Evolutionary conservation across 805 yeast species (phyloP), one percentile per base, ranked within the genome.

Genomic region (Kluyveromyces dobzhanskii): DNA sequence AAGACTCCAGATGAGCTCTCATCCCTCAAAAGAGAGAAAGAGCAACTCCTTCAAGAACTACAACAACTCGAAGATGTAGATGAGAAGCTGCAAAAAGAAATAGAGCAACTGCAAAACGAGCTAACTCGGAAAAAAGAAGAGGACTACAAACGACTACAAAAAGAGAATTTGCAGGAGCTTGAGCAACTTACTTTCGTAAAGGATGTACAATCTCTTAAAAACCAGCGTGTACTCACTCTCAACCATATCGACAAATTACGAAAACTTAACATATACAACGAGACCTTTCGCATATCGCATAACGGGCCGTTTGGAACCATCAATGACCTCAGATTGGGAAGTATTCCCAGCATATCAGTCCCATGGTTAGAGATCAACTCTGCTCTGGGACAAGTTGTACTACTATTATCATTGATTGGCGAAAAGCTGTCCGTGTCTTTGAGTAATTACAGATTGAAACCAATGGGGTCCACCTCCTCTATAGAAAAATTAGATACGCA

Each of bases 331-430:
- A 62, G 95, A 41, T 57, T 90, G n/a, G 97, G 97, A 0, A 67
- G 77, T 11, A 57, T 76, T 35, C 75, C 73, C 30, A 72, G 69
- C 6, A 59, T 65, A 38, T 73, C 70, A 43, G 84, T 88, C 0
- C 81, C 94, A 2, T 86, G 95, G 94, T 76, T 85, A 39, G 97
- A 88, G 50, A 80, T 86, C 31, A 88, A 87, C 54, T 92, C 94
- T 2, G 96, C 94, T 0, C 62, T 88, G 50, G 97, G 97, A 0
- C 95, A 88, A 48, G 64, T 88, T 2, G 73, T 85, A 2, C 61
- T 86, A 10, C 59, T 90, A 14, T 55, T 88, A 23, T 70, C 80
- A 0, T 84, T 90, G 1, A 69, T 87, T 3, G 60, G 74, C 1
- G 64, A 74, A 10, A 67, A 79, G 32, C 65, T 86, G 23, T 67